Evolutionary conservation across 2,329 filamentous ascomycete species (phyloP), one percentile per base, ranked within the genome.

Genomic region (Elsinoe batatas): DNA sequence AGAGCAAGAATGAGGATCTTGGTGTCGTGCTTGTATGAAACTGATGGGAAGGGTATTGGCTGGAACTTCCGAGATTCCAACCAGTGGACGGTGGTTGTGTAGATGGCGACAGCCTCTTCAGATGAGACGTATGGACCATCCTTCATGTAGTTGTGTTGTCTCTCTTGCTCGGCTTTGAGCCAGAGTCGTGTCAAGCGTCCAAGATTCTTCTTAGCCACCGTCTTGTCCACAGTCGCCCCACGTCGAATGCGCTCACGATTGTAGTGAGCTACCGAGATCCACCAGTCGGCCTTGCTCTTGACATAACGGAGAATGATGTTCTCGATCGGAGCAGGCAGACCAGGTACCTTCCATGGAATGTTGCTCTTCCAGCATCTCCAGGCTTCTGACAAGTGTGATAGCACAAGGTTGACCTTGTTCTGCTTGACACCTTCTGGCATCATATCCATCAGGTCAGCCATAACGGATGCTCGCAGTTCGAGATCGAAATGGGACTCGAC

Each of bases 361-460:
- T 98, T 98, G 73, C 91, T 96, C 84, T 98, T 98, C 93, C 93
- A 98, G 75, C 93, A 98, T 74, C 93, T 82, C 93, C 93, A 98
- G 12, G 93, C 93, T 74, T 98, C 93, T 0, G 91, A 97, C 40
- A 98, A 74, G 78, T 98, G 94, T 67, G 97, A 93, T 54, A 98
- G 76, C 43, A 98, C 91, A 1, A 91, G 95, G 71, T 98, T 95
- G 71, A 98, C 90, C 74, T 98, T 98, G 76, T 93, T 98, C 69
- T 98, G 93, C 71, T 96, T 96, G 75, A 98, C 97, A 62, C 93
- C 93, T 69, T 98, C 94, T 0, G 93, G 93, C 93, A 98, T 98
- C 94, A 98, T 98, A 67, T 98, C 93, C 87, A 96, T 96, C 51
- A 98, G 77, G 72, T 98, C 93, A 43, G 91, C 90, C 91, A 98